Base-by-base conservation (phyloP, 2,329 filamentous ascomycete species). In the Aspergillus luchuensis region DNA sequence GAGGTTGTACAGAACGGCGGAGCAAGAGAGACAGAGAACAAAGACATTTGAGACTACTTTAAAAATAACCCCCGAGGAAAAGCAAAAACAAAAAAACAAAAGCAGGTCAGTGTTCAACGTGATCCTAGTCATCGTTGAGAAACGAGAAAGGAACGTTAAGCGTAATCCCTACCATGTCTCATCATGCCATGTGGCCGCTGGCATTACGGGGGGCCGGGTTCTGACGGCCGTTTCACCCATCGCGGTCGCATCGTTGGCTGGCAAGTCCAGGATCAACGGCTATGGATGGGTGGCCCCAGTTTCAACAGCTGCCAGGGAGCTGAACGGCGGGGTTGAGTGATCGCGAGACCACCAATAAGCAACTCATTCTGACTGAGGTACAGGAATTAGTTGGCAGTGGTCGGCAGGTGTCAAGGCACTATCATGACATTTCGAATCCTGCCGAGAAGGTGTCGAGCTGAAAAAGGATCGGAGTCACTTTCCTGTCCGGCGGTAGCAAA, bases 151-250 rank as follows among this genome's bases (percentile, higher is more conserved):
- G 53, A 56, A 33, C 53, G 53, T 56, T 56, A 56, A 56, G 53
- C 53, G 39, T 56, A 56, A 33, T 47, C 53, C 33, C 41, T 45
- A 56, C 41, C 53, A 56, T 47, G 53, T 36, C 33, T 36, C 33
- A 45, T 56, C 53, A 56, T 45, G 36, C 53, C 53, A 56, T 56
- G 53, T 56, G 53, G 53, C 53, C 39, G 50, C 52, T 54, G 38
- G 51, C 36, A 13, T 13, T 13, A 28, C 25, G 33, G 52, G 23
- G 39, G 38, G 11, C 38, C 28, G 52, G 30, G 33, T 19, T 25
- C 45, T 8, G 21, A 11, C 10, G 17, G 17, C 52, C 38, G 52
- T 55, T 55, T 55, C 38, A 55, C 52, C 38, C 28, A 28, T 49
- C 45, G 45, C 45, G 45, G 45, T 45, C 41, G 41, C 19, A 45